phyloP scores from a whole-genome alignment of 345 rosid species.

The Arabidopsis suecica region DNA sequence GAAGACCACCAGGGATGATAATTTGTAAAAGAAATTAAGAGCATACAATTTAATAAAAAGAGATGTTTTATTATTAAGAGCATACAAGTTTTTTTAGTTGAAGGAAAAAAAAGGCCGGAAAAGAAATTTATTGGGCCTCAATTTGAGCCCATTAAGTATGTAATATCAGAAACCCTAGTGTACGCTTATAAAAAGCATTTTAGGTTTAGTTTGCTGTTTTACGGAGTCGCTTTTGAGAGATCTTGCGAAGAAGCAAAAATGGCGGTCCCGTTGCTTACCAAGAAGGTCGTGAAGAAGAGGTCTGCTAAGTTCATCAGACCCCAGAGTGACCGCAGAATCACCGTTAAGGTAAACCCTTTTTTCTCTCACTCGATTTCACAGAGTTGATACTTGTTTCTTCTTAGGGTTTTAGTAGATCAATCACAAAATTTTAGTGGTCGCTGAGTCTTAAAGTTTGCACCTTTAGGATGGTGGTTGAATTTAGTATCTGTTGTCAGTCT shows the following conservation, averaged over 20 bases:
- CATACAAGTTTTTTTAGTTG: too few species aligned
- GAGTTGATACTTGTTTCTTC: neutral
- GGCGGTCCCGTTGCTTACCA: constrained; percentile 75
- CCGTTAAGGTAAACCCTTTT: constrained; percentile 64
- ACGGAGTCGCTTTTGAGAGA: constrained; percentile 39
- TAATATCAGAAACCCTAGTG: constrained; percentile 31
- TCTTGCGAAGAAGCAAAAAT: constrained; percentile 47
- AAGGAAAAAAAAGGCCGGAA: neutral
- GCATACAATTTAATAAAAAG: too few species aligned
- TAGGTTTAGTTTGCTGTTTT: constrained; percentile 15
- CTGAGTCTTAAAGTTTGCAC: constrained; percentile 66
- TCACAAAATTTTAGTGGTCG: neutral
- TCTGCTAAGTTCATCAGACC: constrained; percentile 78
- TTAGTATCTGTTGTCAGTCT: neutral
- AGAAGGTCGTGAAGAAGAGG: constrained; percentile 88
- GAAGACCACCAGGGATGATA: too few species aligned
- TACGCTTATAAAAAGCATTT: constrained; percentile 4
- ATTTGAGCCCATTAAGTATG: neutral
- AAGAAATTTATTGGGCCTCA: neutral
- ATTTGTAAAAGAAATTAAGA: too few species aligned
- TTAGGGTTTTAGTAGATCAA: neutral
- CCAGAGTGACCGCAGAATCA: constrained; percentile 76
- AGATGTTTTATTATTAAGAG: neutral
- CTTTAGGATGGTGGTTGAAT: neutral
- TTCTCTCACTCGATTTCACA: neutral